Conservation (phyloP, 2,329 filamentous ascomycete genomes). For the Colletotrichum salicis region DNA sequence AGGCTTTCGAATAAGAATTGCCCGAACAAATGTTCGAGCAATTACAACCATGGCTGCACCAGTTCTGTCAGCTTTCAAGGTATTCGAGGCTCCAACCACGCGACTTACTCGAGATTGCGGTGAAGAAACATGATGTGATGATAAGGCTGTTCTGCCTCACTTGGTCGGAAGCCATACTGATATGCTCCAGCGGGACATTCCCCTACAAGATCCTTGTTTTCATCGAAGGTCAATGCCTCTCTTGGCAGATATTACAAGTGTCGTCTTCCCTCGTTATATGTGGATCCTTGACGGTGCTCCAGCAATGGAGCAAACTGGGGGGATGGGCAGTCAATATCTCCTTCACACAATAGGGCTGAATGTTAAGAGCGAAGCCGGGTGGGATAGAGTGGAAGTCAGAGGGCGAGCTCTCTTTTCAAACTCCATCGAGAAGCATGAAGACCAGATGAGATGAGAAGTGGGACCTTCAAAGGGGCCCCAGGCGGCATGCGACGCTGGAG, state of each 20-base stretch:
- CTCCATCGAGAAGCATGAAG: conserved; percentile 10
- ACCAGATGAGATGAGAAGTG: conserved; percentile 13
- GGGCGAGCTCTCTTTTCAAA: conserved; percentile 16
- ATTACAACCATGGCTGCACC: conserved; percentile 34
- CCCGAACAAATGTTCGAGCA: conserved; percentile 33
- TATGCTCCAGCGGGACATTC: neutral
- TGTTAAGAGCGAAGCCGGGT: neutral
- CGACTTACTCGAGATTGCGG: conserved; percentile 34
- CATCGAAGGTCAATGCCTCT: neutral
- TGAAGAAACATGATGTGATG: conserved; percentile 35
- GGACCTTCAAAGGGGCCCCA: conserved; percentile 1
- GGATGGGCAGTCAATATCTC: neutral
- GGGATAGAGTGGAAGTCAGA: neutral
- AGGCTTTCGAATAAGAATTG: conserved; percentile 35
- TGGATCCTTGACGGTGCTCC: neutral
- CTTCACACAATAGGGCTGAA: conserved; percentile 3
- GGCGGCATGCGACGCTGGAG: conserved; percentile 15
- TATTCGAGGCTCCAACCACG: neutral
- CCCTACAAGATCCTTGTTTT: neutral
- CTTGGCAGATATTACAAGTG: neutral
- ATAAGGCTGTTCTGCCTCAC: conserved; percentile 38
- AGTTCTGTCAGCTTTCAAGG: neutral
- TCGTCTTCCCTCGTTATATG: neutral
- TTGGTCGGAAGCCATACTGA: conserved; percentile 37
- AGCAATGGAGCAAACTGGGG: neutral